Conservation (phyloP, 2,329 filamentous ascomycete species). For the Claviceps arundinis region DNA sequence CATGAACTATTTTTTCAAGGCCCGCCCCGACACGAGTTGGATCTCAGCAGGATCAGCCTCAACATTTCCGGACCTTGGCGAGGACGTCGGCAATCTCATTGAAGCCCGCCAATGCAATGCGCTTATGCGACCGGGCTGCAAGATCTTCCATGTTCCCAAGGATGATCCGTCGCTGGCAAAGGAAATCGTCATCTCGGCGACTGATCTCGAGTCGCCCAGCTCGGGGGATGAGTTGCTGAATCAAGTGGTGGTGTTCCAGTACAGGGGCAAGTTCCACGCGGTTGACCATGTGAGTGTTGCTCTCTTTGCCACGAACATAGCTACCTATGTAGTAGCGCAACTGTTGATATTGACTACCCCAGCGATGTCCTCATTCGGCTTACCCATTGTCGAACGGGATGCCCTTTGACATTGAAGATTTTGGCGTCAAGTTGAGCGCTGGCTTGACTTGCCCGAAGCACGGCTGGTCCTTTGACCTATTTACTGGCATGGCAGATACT, state of each 20-base stretch:
- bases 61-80: conserved; percentile 38
- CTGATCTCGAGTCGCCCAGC: not conserved
- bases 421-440: conserved; percentile 48
- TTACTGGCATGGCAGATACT: conserved; percentile 47
- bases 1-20: conserved; percentile 14
- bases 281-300: conserved; percentile 47
- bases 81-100: conserved; percentile 23
- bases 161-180: conserved; percentile 25
- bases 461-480: conserved; percentile 57
- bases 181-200: conserved; percentile 15
- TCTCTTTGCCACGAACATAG: no score
- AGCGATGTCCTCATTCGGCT: conserved; percentile 56
- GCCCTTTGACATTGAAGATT: conserved; percentile 61
- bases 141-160: conserved; percentile 39
- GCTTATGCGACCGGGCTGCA: conserved; percentile 38
- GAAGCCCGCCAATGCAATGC: conserved; percentile 24
- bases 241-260: conserved; percentile 53
- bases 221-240: conserved; percentile 28
- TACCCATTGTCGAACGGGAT: conserved; percentile 51
- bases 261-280: conserved; percentile 50
- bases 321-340: no score
- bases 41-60: conserved; percentile 40
- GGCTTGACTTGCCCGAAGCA: conserved; percentile 57
- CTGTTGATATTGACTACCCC: not conserved
- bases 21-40: conserved; percentile 25